Conservation (phyloP, 2,329 filamentous ascomycete genomes). For the Xylaria polymorpha region DNA sequence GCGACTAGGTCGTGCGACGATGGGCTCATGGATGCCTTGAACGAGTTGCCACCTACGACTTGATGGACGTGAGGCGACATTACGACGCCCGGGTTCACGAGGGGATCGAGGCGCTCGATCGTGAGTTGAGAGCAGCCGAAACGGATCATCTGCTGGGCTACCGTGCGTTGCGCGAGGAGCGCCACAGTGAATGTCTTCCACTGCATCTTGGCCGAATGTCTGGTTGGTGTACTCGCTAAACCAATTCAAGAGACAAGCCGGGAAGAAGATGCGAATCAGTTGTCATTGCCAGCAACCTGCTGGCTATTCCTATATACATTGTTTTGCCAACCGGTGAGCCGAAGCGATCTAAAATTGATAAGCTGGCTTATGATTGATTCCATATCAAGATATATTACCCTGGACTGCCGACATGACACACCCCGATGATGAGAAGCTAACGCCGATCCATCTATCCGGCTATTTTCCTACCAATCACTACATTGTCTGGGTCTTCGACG, state of each 20-base stretch:
- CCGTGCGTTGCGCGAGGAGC: slow-evolving; percentile 39
- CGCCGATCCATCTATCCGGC: slow-evolving; percentile 32
- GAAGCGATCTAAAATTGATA: neutral
- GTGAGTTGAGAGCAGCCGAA: slow-evolving; percentile 50
- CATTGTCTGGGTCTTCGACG: neutral
- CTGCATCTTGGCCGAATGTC: slow-evolving; percentile 39
- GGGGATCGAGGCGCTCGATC: slow-evolving; percentile 48
- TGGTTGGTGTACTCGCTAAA: neutral
- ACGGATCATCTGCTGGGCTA: slow-evolving; percentile 51
- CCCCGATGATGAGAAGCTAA: slow-evolving; percentile 3
- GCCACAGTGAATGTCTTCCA: slow-evolving; percentile 37
- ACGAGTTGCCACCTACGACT: slow-evolving; percentile 49
- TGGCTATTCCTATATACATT: slow-evolving; percentile 27
- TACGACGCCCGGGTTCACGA: slow-evolving; percentile 46
- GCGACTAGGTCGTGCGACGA: slow-evolving; percentile 41
- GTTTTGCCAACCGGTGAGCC: neutral
- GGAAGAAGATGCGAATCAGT: neutral
- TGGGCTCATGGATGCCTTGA: slow-evolving; percentile 46
- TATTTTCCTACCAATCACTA: slow-evolving; percentile 34
- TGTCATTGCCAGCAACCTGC: neutral
- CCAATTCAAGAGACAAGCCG: neutral
- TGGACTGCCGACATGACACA: slow-evolving; percentile 33
- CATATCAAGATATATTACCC: neutral
- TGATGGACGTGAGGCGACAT: slow-evolving; percentile 49
- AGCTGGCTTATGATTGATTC: slow-evolving; percentile 3